Evolutionary conservation across 129 eudicot genomes (phyloP).

Genomic region (sunflower (Helianthus annuus)): HanXRQr2.0-SUNRISE NC_035442.2:175862357-175862856

Average conservation of each 20-base stretch:
- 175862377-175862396: too few relatives aligned
- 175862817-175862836: background rate
- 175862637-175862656: conserved; percentile 20
- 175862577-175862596: conserved; percentile 1
- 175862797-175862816: background rate
- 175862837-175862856: too few relatives aligned
- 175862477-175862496: too few relatives aligned
- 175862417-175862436: too few relatives aligned
- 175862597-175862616: conserved; percentile 24
- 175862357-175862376: too few relatives aligned
- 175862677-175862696: conserved; percentile 30
- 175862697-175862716: conserved; percentile 59
- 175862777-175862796: conserved; percentile 64
- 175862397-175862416: too few relatives aligned
- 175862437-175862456: too few relatives aligned
- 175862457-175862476: too few relatives aligned
- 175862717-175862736: conserved; percentile 81
- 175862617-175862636: conserved; percentile 21
- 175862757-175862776: conserved; percentile 83
- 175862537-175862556: background rate
- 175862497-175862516: too few relatives aligned
- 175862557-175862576: conserved; percentile 4
- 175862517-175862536: background rate
- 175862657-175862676: background rate
- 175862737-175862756: conserved; percentile 30